phyloP scores from a whole-genome alignment of 2,329 filamentous ascomycete genomes.

The Pseudogymnoascus verrucosus region DNA sequence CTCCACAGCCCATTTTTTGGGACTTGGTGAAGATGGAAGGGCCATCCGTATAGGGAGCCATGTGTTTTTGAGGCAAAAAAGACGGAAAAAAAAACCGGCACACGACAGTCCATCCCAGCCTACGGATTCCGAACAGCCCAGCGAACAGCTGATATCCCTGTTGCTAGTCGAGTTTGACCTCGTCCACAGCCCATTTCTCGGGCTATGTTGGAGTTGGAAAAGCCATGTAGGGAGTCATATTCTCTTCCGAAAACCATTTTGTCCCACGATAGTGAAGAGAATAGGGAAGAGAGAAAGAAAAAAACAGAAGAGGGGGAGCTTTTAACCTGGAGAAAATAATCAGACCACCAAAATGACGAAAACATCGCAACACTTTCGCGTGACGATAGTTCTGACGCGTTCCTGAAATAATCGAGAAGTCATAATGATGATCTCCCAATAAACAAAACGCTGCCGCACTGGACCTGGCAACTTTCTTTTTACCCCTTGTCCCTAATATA shows the following conservation, averaged over 20 bases:
- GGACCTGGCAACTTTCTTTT: background rate
- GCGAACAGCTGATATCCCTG: too few species aligned
- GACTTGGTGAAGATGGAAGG: background rate
- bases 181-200: too few species aligned
- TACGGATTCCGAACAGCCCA: too few species aligned
- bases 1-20: background rate
- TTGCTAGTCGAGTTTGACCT: too few species aligned
- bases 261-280: background rate
- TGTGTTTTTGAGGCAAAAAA: too few species aligned
- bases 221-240: too few species aligned
- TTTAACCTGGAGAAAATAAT: background rate
- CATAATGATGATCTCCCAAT: background rate
- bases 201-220: too few species aligned
- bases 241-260: too few species aligned
- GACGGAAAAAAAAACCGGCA: too few species aligned
- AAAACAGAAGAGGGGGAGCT: background rate
- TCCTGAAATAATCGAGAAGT: background rate
- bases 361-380: background rate
- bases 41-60: background rate
- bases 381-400: background rate
- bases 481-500: background rate
- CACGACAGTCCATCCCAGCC: too few species aligned
- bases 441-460: background rate
- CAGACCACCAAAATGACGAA: background rate
- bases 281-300: background rate